phyloP scores from a whole-genome alignment of 805 yeast species.

The Suhomyces xylopsoci region DNA sequence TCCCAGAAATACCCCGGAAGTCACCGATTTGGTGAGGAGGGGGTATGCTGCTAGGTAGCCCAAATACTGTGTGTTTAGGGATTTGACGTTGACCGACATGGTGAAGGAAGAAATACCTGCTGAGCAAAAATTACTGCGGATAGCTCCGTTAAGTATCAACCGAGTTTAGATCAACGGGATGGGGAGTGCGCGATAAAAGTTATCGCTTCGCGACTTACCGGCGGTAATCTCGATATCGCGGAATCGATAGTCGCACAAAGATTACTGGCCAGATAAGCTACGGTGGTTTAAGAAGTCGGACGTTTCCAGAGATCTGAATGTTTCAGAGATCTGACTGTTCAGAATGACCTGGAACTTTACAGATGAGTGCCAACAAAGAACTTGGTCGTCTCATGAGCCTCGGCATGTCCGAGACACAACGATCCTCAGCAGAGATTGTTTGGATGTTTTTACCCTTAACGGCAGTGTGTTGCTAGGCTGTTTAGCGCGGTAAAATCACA shows the following conservation, averaged over 20 bases:
- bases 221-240: neutral
- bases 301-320: too few relatives aligned
- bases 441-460: neutral
- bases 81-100: neutral
- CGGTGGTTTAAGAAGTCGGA: too few relatives aligned
- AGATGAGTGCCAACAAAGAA: too few relatives aligned
- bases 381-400: too few relatives aligned
- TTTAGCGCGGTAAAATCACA: neutral
- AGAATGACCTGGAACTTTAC: too few relatives aligned
- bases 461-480: neutral
- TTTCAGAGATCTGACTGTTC: too few relatives aligned
- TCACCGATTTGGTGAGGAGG: conserved; percentile 54
- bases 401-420: too few relatives aligned
- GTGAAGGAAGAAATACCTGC: neutral
- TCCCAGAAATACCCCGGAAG: conserved; percentile 53
- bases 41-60: conserved; percentile 46
- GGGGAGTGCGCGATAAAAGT: neutral
- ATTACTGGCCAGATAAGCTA: neutral
- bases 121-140: neutral
- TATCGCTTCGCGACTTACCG: neutral
- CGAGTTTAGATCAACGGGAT: neutral
- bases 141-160: neutral
- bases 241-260: neutral
- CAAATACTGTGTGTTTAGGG: conserved; percentile 33
- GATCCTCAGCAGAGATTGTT: neutral